Percentiles rank a stretch among this genome's conserved stretches.
phyloP scores from a whole-genome alignment of 1,284 basidiomycete genomes.

The Peniophora sp. region DNA sequence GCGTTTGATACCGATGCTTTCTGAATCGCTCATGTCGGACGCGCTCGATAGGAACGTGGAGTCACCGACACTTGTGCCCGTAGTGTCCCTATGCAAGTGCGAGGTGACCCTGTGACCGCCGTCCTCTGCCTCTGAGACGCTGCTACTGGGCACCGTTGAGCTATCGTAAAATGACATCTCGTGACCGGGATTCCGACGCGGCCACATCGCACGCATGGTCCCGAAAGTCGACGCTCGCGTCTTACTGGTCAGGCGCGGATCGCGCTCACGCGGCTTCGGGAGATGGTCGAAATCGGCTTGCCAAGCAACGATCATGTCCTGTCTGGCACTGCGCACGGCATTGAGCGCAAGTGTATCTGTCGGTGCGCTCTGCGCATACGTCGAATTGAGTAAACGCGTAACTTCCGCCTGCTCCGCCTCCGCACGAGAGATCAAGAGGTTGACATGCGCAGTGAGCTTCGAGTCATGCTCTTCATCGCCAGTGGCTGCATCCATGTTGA shows the following conservation, averaged over 20 bases:
- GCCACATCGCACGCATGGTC: constrained; percentile 65
- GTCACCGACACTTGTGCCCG: constrained; percentile 32
- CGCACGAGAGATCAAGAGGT: constrained; percentile 62
- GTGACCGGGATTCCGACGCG: constrained; percentile 42
- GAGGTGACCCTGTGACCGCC: constrained; percentile 30
- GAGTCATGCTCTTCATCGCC: constrained; percentile 66
- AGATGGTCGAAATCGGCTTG: constrained; percentile 78
- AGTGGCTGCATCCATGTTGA: constrained; percentile 68
- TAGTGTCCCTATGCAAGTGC: constrained; percentile 9
- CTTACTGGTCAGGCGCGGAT: constrained; percentile 26
- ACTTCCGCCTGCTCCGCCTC: constrained; percentile 75
- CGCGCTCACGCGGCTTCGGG: constrained; percentile 50
- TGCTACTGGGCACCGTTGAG: constrained; percentile 50
- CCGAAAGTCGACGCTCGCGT: constrained; percentile 51
- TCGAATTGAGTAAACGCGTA: constrained; percentile 64
- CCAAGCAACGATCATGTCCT: constrained; percentile 96
- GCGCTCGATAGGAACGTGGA: constrained; percentile 43
- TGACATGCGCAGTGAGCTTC: constrained; percentile 51
- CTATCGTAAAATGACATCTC: constrained; percentile 30
- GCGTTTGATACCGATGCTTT: constrained; percentile 12
- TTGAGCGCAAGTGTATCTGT: constrained; percentile 89
- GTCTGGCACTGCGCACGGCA: constrained; percentile 78
- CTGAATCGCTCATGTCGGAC: constrained; percentile 52
- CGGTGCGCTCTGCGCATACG: constrained; percentile 74
- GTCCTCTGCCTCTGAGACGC: constrained; percentile 76